These are phyloP conservation scores for Fraxinus albicans DNA, from an alignment of 305 asterid species.

Conservation along the genomic window DNA sequence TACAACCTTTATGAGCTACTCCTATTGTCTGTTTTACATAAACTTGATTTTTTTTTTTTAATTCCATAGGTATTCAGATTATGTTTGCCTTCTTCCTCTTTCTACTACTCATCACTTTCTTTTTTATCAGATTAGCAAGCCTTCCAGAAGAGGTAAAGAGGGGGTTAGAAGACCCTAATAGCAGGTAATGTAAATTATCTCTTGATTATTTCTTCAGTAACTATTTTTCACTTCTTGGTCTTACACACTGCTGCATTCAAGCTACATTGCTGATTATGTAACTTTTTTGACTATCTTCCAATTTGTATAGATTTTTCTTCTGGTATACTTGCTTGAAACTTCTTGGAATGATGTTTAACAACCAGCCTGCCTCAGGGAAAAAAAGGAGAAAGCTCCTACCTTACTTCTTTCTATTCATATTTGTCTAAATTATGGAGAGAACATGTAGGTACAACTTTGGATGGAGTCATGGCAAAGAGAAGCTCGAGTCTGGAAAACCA, in stretches of 20 bases:
- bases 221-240: not conserved
- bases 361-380: not conserved
- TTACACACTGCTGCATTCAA: constrained; percentile 6
- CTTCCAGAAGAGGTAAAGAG: constrained; percentile 67
- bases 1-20: constrained; percentile 29
- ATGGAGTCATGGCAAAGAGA: constrained; percentile 98
- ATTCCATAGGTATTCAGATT: constrained; percentile 11
- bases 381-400: not conserved
- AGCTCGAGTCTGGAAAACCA: constrained; percentile 89
- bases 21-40: constrained; percentile 1
- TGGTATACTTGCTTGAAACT: not conserved
- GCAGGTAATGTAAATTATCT: constrained; percentile 50
- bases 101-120: constrained; percentile 12
- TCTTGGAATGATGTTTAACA: constrained; percentile 10
- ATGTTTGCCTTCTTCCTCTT: constrained; percentile 16
- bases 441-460: constrained; percentile 80
- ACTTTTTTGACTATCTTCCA: constrained; percentile 11
- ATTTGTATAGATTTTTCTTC: constrained; percentile 7
- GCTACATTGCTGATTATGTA: not conserved
- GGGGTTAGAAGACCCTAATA: constrained; percentile 71
- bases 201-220: not conserved
- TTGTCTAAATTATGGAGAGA: constrained; percentile 19
- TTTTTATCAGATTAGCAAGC: constrained; percentile 63
- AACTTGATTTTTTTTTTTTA: not conserved
- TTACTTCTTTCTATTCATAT: not conserved